Percentiles rank a stretch among this genome's conserved stretches.
These are phyloP conservation scores for Cladosporium phlei DNA, from an alignment of 2,329 filamentous ascomycete genomes.

Conservation along the genomic window DNA sequence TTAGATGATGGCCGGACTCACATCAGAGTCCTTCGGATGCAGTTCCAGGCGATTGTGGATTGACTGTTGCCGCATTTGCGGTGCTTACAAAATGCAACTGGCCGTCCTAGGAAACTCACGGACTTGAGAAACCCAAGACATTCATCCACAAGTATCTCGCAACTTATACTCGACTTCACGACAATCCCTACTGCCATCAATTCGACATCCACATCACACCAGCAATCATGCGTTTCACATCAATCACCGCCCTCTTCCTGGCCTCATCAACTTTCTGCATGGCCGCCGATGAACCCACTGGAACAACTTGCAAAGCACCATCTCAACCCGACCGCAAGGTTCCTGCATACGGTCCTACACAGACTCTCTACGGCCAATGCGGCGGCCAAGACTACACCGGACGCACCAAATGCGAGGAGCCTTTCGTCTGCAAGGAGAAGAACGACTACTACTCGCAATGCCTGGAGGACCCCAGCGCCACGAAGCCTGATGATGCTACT, in stretches of 20 bases:
- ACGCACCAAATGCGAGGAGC: conserved; percentile 28
- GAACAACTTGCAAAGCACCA: neutral
- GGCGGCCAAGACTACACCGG: conserved; percentile 35
- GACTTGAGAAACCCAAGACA: too few relatives aligned
- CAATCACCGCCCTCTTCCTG: neutral
- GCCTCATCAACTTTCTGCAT: conserved; percentile 3
- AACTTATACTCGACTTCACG: too few relatives aligned
- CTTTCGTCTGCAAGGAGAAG: conserved; percentile 27
- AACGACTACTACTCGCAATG: conserved; percentile 39
- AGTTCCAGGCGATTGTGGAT: neutral
- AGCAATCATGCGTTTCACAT: conserved; percentile 1
- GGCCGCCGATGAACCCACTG: neutral
- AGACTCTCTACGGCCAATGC: conserved; percentile 28
- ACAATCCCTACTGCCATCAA: neutral
- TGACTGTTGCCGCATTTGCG: conserved; percentile 1
- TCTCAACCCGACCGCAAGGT: conserved; percentile 7
- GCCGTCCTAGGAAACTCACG: too few relatives aligned
- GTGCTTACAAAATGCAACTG: too few relatives aligned
- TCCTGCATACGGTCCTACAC: conserved; percentile 12
- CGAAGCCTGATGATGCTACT: neutral
- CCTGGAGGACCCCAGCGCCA: conserved; percentile 8
- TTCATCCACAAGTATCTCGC: too few relatives aligned
- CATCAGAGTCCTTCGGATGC: neutral
- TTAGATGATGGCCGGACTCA: conserved; percentile 4
- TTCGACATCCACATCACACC: neutral